Conservation (phyloP, 495 filamentous ascomycete species). For the Neurospora sp. region DNA sequence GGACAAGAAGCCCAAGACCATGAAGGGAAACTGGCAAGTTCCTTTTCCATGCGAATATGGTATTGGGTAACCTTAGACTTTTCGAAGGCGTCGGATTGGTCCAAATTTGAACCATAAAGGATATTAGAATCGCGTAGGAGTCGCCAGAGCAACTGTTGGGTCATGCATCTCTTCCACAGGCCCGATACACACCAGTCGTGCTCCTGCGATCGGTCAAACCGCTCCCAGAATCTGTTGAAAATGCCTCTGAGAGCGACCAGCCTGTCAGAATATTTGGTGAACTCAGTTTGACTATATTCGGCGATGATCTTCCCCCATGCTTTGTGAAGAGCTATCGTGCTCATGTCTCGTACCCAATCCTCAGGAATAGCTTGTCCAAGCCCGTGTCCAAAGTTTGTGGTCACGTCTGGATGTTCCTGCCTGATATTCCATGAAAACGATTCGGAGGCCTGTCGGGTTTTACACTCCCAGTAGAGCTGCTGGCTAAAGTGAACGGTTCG, state of each 20-base stretch:
- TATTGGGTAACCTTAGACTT: too few species aligned
- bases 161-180: neutral
- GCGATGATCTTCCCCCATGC: neutral
- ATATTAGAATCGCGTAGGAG: too few species aligned
- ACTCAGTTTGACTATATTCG: neutral
- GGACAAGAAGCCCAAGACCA: too few species aligned
- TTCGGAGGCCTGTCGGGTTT: neutral
- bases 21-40: too few species aligned
- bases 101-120: too few species aligned
- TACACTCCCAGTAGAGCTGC: neutral
- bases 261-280: neutral
- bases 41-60: neutral
- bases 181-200: neutral
- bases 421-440: neutral
- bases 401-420: neutral
- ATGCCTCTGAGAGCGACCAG: neutral
- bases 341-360: too few species aligned
- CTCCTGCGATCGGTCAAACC: neutral
- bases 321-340: too few species aligned
- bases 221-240: neutral
- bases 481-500: neutral
- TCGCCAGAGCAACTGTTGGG: neutral
- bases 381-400: neutral
- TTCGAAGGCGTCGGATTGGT: too few species aligned
- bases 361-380: too few species aligned